Base-by-base conservation (phyloP, 1,284 basidiomycete species). In the Porodaedalea pini region DNA sequence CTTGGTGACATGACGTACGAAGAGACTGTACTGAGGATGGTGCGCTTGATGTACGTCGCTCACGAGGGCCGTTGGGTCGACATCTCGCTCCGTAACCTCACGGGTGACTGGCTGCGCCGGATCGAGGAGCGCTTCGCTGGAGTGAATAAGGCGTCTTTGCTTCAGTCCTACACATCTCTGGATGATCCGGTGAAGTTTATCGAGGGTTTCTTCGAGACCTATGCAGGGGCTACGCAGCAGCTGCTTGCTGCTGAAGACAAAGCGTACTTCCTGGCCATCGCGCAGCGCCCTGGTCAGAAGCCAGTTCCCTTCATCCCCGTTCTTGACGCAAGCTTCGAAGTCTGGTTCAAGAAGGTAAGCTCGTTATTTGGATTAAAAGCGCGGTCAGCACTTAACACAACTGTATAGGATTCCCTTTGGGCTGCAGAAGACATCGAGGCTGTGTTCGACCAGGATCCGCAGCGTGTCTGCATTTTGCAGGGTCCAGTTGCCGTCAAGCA, bases 261-360 rank as follows among this genome's bases (percentile, higher is more conserved):
- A 63, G 90, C 92, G 0, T 99, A 87, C 77, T 98, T 99, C 85
- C 82, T 99, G 48, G 88, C 90, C 37, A 96, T 99, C 68, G 82
- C 91, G 43, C 94, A 98, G 73, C 84, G 97, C 56, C 92, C 92
- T 13, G 92, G 93, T 13, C 96, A 99, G 79, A 99, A 99, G 78
- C 97, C 97, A 0, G 95, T 90, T 6, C 97, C 96, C 1, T 99
- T 98, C 80, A 98, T 99, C 66, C 95, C 96, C n/a, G 86, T 98
- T 51, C 82, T 99, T 49, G 95, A 98, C 72, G 83, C 86, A 23
- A 85, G 75, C 64, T 98, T 99, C 70, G 93, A 96, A 71, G 93
- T 98, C 56, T 98, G 95, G 94, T 98, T 98, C 78, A 98, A 98
- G 82, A 97, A 97, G 85, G 91, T 90, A 60, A 25, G 78, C 65